phyloP scores from a whole-genome alignment of 2,329 filamentous ascomycete species.

The Phyllosticta capitalensis region DNA sequence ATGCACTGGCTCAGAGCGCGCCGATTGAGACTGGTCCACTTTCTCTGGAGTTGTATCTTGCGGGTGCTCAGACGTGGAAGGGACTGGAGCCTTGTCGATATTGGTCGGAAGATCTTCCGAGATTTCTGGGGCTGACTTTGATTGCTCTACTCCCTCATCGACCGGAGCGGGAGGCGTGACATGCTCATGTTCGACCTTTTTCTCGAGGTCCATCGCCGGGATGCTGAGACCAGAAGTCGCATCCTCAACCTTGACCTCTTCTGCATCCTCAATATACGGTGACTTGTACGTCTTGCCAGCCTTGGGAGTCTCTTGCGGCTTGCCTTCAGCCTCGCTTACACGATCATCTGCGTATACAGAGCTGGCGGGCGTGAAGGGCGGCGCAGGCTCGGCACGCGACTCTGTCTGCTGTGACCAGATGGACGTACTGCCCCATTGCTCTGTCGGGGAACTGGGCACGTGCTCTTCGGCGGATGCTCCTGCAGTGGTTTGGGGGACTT shows the following conservation, averaged over 20 bases:
- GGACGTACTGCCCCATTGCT: neutral
- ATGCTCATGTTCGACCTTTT: neutral
- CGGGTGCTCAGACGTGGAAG: neutral
- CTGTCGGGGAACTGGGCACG: constrained; percentile 3
- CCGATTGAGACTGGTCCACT: neutral
- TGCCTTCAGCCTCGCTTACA: neutral
- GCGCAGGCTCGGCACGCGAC: neutral
- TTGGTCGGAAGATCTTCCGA: neutral
- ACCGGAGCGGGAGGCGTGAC: too few species aligned
- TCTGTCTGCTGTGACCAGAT: constrained; percentile 6
- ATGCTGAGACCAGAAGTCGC: neutral
- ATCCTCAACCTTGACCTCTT: neutral
- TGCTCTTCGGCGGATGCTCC: neutral
- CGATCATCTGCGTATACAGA: constrained; percentile 4
- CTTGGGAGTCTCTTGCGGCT: neutral
- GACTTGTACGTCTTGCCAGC: neutral
- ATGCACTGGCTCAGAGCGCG: neutral
- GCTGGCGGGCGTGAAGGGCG: neutral
- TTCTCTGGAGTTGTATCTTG: neutral
- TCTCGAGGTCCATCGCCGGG: neutral
- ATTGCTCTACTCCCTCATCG: neutral
- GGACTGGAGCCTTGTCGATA: neutral
- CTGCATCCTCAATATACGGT: constrained; percentile 3
- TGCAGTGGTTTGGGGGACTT: neutral
- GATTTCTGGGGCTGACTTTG: neutral